phyloP scores from a whole-genome alignment of 169 alveolate genomes.

The Plasmodium gaboni region DNA sequence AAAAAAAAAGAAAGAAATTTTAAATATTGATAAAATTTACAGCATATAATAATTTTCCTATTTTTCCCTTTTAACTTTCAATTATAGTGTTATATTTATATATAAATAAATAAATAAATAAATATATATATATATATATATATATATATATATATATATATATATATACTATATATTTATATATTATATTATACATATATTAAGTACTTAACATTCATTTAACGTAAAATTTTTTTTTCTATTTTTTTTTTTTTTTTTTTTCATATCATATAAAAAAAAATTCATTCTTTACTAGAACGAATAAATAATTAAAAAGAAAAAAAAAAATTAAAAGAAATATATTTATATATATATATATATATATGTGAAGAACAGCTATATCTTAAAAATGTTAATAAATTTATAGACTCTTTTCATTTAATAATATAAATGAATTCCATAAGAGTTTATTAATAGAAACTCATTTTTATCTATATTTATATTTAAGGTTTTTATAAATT shows the following conservation, averaged over 20 bases:
- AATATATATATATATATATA: neutral
- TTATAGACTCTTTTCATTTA: too few species aligned
- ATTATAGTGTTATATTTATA: conserved; percentile 25
- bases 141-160: neutral
- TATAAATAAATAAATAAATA: too few species aligned
- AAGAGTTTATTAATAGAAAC: too few species aligned
- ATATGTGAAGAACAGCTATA: too few species aligned
- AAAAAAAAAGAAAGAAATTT: conserved; percentile 19
- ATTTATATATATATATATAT: neutral
- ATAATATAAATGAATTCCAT: too few species aligned
- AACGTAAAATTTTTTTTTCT: conserved; percentile 46
- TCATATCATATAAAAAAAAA: conserved; percentile 23
- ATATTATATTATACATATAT: conserved; percentile 26
- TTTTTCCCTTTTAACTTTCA: conserved; percentile 27
- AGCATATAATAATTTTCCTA: neutral
- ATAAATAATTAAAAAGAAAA: conserved; percentile 46
- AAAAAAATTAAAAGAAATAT: conserved; percentile 2
- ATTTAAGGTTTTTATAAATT: too few species aligned
- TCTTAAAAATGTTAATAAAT: too few species aligned
- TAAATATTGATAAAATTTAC: conserved; percentile 11
- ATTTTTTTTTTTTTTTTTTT: conserved; percentile 43
- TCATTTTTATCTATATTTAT: too few species aligned
- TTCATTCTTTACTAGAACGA: conserved; percentile 48
- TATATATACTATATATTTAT: conserved; percentile 8
- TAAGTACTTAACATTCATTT: conserved; percentile 39